Base-by-base conservation (phyloP, 1,284 basidiomycete species). In the Rugosomyces carneus region DNA sequence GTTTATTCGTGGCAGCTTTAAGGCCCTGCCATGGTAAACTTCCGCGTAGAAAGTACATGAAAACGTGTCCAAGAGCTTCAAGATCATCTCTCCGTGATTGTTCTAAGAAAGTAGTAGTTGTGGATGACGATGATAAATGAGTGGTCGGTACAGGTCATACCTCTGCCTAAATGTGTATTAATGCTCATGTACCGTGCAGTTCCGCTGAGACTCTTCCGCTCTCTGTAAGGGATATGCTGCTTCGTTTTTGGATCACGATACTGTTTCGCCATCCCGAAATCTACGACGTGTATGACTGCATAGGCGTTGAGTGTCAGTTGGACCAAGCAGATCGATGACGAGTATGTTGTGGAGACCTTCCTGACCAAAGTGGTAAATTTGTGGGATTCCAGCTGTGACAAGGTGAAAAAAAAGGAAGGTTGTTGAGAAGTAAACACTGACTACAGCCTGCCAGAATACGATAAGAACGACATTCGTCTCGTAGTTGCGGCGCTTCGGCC, bases 241-340 rank as follows among this genome's bases (percentile, higher is more conserved):
- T 94, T 94, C 49, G 92, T 93, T 74, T 94, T 96, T 19, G 93
- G 92, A 65, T 97, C 93, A 39, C 93, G 84, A 64, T 96, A 97
- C 67, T 95, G 93, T 71, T 97, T 97, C 32, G 93, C 93, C 93
- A 96, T 95, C 47, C 93, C 93, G 64, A 97, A 96, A 67, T 96
- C 93, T 56, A 95, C 89, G 50, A 84, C 80, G 55, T 67, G 65
- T 6, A 68, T 56, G 36, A 64, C 68, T 70, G 49, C 13, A 45
- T 34, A 44, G 23, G 42, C 24, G 39, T 32, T 21, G 35, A 31
- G 38, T 45, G 27, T 46, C 44, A 49, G 37, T 92, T 0, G 93
- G 93, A 1, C 93, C 93, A 15, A 97, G 78, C 19, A 97, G 78
- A 70, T 97, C 93, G 60, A 97, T 96, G 53, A 97, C 93, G 52